Evolutionary conservation across 768 basidiomycete species (phyloP).

Genomic region (Lactarius akahatsu): DNA sequence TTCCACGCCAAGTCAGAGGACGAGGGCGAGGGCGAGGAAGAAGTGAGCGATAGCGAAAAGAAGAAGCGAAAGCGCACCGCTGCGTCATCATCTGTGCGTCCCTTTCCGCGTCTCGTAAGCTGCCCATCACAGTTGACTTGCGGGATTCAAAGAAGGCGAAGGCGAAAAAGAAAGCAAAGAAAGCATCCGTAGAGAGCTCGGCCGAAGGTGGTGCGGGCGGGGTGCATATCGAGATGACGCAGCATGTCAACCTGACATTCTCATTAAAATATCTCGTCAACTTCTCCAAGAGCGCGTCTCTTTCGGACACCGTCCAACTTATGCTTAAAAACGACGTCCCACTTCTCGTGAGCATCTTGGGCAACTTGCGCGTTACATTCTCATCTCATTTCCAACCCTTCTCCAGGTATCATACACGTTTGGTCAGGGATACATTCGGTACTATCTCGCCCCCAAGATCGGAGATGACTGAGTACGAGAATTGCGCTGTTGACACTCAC

Average conservation of each 20-base stretch:
- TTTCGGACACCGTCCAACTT: conserved; percentile 72
- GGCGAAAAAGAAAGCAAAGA: conserved; percentile 49
- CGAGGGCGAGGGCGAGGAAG: conserved; percentile 36
- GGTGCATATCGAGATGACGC: conserved; percentile 85
- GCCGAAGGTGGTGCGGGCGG: conserved; percentile 45
- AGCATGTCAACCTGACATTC: conserved; percentile 90
- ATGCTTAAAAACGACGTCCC: conserved; percentile 94
- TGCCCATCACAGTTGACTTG: conserved; percentile 10
- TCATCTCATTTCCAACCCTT: conserved; percentile 3
- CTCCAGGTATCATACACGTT: conserved; percentile 85
- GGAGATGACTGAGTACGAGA: conserved; percentile 65
- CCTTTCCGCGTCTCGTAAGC: not conserved
- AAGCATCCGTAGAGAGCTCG: conserved; percentile 48
- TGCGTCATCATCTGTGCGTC: conserved; percentile 46
- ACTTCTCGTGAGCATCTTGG: conserved; percentile 57
- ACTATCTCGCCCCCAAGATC: conserved; percentile 96
- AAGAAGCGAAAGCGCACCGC: conserved; percentile 68
- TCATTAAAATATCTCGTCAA: conserved; percentile 96
- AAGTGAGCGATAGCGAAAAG: conserved; percentile 39
- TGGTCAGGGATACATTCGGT: conserved; percentile 82
- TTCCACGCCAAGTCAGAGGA: conserved; percentile 38
- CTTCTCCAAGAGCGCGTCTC: conserved; percentile 84
- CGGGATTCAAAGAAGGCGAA: conserved; percentile 46
- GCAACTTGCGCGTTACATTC: not conserved
- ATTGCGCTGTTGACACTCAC: not conserved